Evolutionary conservation across 345 rosid genomes (phyloP).

Genomic region (Streptanthus diversifolius): DNA sequence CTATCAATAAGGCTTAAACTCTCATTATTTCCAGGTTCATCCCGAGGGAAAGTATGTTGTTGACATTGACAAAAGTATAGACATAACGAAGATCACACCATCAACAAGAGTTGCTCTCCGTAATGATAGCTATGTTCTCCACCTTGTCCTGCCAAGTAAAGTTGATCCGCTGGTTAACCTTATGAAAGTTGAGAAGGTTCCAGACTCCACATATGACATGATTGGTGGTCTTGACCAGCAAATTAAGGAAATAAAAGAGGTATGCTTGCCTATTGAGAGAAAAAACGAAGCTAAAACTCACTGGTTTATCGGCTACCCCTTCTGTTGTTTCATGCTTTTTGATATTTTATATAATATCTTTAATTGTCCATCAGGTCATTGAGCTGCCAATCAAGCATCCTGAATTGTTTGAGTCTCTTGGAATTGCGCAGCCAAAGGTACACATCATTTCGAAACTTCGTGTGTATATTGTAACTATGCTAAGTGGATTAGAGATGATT

Average conservation of each 20-base stretch:
- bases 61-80: slow-evolving; percentile 90
- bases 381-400: slow-evolving; percentile 99
- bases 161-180: slow-evolving; percentile 98
- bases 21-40: slow-evolving; percentile 59
- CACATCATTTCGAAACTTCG: background rate
- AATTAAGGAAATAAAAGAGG: slow-evolving; percentile 98
- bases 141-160: slow-evolving; percentile 85
- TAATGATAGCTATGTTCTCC: slow-evolving; percentile 97
- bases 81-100: slow-evolving; percentile 89
- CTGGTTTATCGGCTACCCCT: background rate
- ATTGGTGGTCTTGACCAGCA: slow-evolving; percentile 99
- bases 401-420: slow-evolving; percentile 94
- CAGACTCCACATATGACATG: slow-evolving; percentile 99
- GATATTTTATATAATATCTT: background rate
- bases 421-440: slow-evolving; percentile 99
- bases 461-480: background rate
- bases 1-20: background rate
- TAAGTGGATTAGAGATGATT: background rate
- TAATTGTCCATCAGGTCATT: slow-evolving; percentile 59
- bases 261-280: slow-evolving; percentile 11
- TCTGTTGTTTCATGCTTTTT: background rate
- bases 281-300: background rate
- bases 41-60: slow-evolving; percentile 99
- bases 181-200: slow-evolving; percentile 99
- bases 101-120: slow-evolving; percentile 98